A percentile compares a stretch with the other conserved stretches of the same genome.
Evolutionary conservation across 2,329 filamentous ascomycete genomes (phyloP).

Genomic region (Botrytis squamosa): DNA sequence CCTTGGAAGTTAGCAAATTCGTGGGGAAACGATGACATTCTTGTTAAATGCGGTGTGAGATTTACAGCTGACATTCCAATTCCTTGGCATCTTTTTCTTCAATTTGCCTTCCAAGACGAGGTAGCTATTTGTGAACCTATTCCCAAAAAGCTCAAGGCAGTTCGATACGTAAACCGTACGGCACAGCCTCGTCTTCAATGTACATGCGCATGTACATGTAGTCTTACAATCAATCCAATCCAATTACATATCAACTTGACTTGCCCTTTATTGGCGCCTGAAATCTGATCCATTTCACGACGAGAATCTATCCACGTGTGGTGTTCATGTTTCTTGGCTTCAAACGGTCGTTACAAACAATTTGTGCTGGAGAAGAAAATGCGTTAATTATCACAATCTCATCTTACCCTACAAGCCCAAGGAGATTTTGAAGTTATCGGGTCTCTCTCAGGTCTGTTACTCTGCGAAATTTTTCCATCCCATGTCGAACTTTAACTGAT

Average conservation of each 20-base stretch:
- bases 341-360: not conserved
- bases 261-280: not conserved
- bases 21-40: not conserved
- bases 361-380: not conserved
- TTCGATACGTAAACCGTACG: not conserved
- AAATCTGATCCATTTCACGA: not conserved
- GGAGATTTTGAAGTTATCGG: not conserved
- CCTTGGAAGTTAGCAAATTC: not conserved
- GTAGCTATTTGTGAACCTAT: not conserved
- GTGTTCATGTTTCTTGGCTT: slow-evolving; percentile 3
- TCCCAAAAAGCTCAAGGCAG: not conserved
- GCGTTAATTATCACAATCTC: not conserved
- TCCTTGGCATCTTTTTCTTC: not conserved
- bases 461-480: not conserved
- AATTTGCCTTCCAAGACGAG: not conserved
- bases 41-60: not conserved
- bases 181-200: slow-evolving; percentile 6
- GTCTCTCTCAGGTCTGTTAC: slow-evolving; percentile 7
- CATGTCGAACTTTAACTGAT: slow-evolving; percentile 6
- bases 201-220: not conserved
- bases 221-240: not conserved
- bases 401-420: not conserved
- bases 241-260: not conserved
- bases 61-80: not conserved
- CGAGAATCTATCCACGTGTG: slow-evolving; percentile 4